Evolutionary conservation across 2,329 filamentous ascomycete genomes (phyloP), one percentile per base, ranked within the genome.

Genomic region (Plenodomus biglobosus): DNA sequence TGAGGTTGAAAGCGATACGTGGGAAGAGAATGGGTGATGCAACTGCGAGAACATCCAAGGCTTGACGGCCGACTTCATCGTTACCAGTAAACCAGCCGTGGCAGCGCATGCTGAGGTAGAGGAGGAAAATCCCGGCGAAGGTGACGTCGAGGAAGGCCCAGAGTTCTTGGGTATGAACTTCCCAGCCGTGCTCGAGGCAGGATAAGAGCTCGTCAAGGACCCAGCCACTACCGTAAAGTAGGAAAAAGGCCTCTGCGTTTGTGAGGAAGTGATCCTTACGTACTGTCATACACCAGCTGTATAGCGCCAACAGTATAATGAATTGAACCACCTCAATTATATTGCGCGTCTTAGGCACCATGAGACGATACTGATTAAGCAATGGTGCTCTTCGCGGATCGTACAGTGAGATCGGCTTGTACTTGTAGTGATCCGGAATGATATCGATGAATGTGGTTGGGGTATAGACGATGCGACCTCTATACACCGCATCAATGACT

Each of bases 61-160:
- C 87, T 70, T 88, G 86, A 62, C 86, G 80, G 4, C 78, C 81
- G 2, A 76, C 72, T 2, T 73, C 76, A 2, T 76, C 58, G 8
- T 78, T 73, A 3, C 72, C 77, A 1, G 73, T 76, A 10, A 77
- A 73, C 70, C 83, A 81, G 24, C 85, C 85, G 59, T 86, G 81
- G 13, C 90, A 72, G 3, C 90, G 85, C 24, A 92, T 69, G 21
- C 80, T 68, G 6, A 91, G 75, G 68, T 92, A 94, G 15, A 79
- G 72, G 59, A 79, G 75, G 65, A 88, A 94, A 24, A 94, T 85
- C 36, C 78, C 61, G n/a, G 85, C 81, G 62, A 92, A 95, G 3
- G 83, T 84, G 39, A 92, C 84, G 66, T 94, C 90, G 15, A 95
- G 80, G 62, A 95, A 94, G 0, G 88, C 90, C 90, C 90, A 95